These are phyloP conservation scores for Dryas integrifolia DNA, from an alignment of 331 rosid species.

Conservation along the genomic window DNA sequence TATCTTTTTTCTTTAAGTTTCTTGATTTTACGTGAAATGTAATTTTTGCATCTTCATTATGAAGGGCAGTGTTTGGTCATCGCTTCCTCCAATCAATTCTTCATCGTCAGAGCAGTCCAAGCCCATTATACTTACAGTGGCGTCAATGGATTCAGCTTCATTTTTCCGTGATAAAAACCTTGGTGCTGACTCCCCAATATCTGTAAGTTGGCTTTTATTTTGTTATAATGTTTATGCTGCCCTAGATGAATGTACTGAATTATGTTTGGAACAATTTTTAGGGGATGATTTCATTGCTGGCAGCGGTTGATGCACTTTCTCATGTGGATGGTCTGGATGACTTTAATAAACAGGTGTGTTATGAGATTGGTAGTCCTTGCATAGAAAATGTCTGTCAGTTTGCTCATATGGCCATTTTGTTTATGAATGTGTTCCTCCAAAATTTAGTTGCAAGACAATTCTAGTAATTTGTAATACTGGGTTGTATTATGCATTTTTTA, in stretches of 20 bases:
- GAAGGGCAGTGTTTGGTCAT: constrained; percentile 97
- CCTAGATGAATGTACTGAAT: constrained; percentile 16
- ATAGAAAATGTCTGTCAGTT: not conserved
- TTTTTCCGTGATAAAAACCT: constrained; percentile 84
- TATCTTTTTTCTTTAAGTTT: not conserved
- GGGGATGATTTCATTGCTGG: constrained; percentile 85
- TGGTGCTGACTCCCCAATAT: constrained; percentile 89
- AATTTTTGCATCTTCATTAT: constrained; percentile 36
- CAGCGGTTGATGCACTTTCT: constrained; percentile 85
- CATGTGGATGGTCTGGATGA: constrained; percentile 52
- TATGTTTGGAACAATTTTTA: constrained; percentile 31
- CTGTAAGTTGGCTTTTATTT: constrained; percentile 51
- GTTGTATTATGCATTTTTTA: not conserved
- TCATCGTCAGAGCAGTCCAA: constrained; percentile 53
- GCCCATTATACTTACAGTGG: constrained; percentile 62
- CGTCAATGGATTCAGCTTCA: constrained; percentile 95
- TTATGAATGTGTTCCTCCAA: not conserved
- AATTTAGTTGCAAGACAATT: not conserved
- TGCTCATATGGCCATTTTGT: not conserved
- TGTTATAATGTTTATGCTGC: constrained; percentile 12
- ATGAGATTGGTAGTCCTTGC: constrained; percentile 20
- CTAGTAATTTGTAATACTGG: not conserved
- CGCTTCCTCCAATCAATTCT: constrained; percentile 77
- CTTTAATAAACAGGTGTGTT: constrained; percentile 69
- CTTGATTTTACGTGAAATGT: constrained; percentile 19